These are phyloP conservation scores for Setomelanomma holmii DNA, from an alignment of 2,329 filamentous ascomycete genomes.

Conservation along the genomic window DNA sequence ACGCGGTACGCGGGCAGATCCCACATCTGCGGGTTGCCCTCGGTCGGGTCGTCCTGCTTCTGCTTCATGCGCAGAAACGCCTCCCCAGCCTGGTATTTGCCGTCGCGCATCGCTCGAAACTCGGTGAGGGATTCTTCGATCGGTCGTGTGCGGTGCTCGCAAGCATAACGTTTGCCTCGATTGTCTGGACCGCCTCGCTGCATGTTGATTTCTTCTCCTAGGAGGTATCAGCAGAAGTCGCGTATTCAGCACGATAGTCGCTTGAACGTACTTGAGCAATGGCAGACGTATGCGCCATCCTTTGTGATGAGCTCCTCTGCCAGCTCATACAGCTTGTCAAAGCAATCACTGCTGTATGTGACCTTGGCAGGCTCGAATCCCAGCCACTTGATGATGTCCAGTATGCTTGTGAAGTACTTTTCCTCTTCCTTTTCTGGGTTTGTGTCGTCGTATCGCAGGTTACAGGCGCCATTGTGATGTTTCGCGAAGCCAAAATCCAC, in stretches of 20 bases:
- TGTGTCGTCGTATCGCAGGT: slow-evolving; percentile 88
- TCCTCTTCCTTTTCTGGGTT: slow-evolving; percentile 95
- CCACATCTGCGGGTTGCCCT: slow-evolving; percentile 95
- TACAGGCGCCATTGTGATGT: slow-evolving; percentile 79
- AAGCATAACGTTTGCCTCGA: slow-evolving; percentile 75
- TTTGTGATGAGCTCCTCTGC: slow-evolving; percentile 82
- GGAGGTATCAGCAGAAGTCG: slow-evolving; percentile 30
- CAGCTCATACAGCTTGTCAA: slow-evolving; percentile 84
- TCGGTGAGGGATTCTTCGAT: slow-evolving; percentile 79
- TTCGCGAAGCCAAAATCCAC: slow-evolving; percentile 96
- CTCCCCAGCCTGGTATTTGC: slow-evolving; percentile 84
- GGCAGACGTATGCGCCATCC: slow-evolving; percentile 80
- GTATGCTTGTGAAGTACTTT: slow-evolving; percentile 85
- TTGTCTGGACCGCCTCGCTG: slow-evolving; percentile 81
- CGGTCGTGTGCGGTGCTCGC: slow-evolving; percentile 77
- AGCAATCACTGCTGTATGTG: slow-evolving; percentile 91
- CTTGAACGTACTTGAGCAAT: slow-evolving; percentile 67
- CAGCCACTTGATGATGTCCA: slow-evolving; percentile 87
- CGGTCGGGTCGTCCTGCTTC: slow-evolving; percentile 66
- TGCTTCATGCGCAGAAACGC: slow-evolving; percentile 95
- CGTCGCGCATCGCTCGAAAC: slow-evolving; percentile 89
- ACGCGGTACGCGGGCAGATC: slow-evolving; percentile 92
- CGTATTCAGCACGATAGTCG: background rate
- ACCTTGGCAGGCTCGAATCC: slow-evolving; percentile 80
- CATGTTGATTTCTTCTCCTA: slow-evolving; percentile 79